A percentile compares a stretch with the other conserved stretches of the same genome.
Conservation (phyloP, 352 stramenopile genomes). For the Pythium sp. region DNA sequence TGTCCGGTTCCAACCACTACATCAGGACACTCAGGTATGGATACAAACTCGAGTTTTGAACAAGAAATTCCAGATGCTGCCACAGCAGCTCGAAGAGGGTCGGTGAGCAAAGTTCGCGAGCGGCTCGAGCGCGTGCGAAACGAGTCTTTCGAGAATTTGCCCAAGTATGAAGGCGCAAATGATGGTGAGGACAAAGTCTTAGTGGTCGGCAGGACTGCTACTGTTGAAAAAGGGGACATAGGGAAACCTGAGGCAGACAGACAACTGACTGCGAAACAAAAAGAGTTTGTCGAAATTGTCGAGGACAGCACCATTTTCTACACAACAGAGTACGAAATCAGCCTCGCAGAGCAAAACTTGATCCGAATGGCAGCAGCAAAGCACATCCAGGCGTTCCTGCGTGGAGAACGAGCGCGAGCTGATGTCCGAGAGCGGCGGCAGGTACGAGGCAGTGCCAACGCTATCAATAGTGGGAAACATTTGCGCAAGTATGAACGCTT, state of each 20-base stretch:
- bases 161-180: not conserved
- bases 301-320: slow-evolving; percentile 20
- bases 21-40: not conserved
- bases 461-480: not conserved
- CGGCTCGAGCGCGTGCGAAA: slow-evolving; percentile 30
- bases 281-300: slow-evolving; percentile 21
- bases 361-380: slow-evolving; percentile 25
- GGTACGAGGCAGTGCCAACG: not conserved
- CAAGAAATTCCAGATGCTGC: not conserved
- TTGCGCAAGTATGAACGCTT: not conserved
- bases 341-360: slow-evolving; percentile 22
- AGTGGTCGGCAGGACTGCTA: not conserved
- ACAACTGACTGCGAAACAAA: not conserved
- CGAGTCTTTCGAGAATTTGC: slow-evolving; percentile 12
- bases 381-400: slow-evolving; percentile 33
- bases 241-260: not conserved
- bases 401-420: slow-evolving; percentile 26
- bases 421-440: slow-evolving; percentile 13
- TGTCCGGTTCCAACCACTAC: not conserved
- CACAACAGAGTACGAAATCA: slow-evolving; percentile 17
- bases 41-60: not conserved
- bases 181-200: not conserved
- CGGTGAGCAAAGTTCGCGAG: slow-evolving; percentile 30
- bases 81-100: slow-evolving; percentile 10
- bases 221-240: not conserved